Percentiles rank a stretch among this genome's conserved stretches.
phyloP scores from a whole-genome alignment of 306 rosid genomes.

The Elaeagnus macrophylla region DNA sequence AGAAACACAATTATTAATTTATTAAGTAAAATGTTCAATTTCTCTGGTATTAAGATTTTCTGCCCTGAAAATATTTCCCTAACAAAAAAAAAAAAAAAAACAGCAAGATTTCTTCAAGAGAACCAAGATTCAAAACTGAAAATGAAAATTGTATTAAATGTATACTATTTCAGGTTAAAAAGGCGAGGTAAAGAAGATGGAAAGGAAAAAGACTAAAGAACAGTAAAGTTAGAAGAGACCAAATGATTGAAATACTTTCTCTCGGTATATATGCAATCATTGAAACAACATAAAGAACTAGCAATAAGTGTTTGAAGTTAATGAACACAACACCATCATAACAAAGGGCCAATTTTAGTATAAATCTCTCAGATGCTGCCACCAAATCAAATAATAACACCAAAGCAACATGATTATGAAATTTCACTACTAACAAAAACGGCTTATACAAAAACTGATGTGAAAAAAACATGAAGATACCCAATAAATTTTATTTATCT shows the following conservation, averaged over 20 bases:
- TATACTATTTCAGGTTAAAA: too few species aligned
- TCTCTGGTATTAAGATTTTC: too few species aligned
- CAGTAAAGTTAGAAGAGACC: conserved; percentile 13
- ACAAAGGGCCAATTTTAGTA: conserved; percentile 16
- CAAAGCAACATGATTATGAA: background rate
- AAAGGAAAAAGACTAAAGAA: conserved; percentile 1
- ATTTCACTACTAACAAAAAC: conserved; percentile 21
- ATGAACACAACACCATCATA: conserved; percentile 20
- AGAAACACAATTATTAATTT: too few species aligned
- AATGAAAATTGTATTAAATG: too few species aligned
- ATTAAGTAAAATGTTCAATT: too few species aligned
- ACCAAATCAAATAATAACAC: conserved; percentile 18
- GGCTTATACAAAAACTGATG: conserved; percentile 35
- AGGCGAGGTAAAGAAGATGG: background rate
- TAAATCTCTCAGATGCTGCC: conserved; percentile 11
- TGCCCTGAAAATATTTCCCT: too few species aligned
- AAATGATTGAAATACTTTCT: conserved; percentile 26
- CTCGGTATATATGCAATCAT: conserved; percentile 20
- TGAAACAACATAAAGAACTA: conserved; percentile 20
- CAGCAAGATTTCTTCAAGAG: too few species aligned
- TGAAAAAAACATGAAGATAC: conserved; percentile 35
- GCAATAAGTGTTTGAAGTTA: conserved; percentile 12
- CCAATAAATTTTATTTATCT: conserved; percentile 21
- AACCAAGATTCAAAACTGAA: too few species aligned
- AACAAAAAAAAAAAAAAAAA: too few species aligned